Conservation (phyloP, 805 yeast species). For the Cyberlindnera euphorbiae region DNA sequence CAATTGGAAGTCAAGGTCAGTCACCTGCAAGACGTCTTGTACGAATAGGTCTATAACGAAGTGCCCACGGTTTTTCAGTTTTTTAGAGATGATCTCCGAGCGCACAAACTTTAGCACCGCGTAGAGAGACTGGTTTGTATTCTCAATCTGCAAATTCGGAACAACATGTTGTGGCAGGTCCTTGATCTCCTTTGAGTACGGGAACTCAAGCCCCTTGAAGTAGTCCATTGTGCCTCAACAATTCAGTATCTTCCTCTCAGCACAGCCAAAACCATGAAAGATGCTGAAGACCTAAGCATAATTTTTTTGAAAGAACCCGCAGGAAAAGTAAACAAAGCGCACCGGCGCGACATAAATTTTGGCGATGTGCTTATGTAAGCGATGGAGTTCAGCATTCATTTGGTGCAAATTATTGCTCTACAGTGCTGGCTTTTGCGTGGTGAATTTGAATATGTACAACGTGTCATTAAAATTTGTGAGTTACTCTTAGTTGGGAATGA, state of each 20-base stretch:
- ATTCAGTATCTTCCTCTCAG: no score
- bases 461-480: no score
- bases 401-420: no score
- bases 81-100: constrained; percentile 17
- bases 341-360: no score
- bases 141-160: constrained; percentile 20
- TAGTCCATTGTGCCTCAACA: constrained; percentile 1
- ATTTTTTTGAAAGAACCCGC: background rate
- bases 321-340: constrained; percentile 10
- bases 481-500: no score
- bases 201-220: constrained; percentile 18
- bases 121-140: constrained; percentile 20
- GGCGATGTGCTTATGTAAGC: no score
- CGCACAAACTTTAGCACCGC: constrained; percentile 21
- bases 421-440: no score
- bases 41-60: constrained; percentile 20
- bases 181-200: constrained; percentile 20
- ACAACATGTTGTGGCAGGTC: constrained; percentile 12
- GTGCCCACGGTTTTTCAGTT: constrained; percentile 11
- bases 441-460: constrained; percentile 3
- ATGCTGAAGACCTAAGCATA: background rate
- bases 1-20: constrained; percentile 6
- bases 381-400: no score
- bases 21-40: constrained; percentile 13
- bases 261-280: no score